These are phyloP conservation scores for Schwanniomyces yamadae DNA, from an alignment of 805 yeast genomes.

Conservation along the genomic window DNA sequence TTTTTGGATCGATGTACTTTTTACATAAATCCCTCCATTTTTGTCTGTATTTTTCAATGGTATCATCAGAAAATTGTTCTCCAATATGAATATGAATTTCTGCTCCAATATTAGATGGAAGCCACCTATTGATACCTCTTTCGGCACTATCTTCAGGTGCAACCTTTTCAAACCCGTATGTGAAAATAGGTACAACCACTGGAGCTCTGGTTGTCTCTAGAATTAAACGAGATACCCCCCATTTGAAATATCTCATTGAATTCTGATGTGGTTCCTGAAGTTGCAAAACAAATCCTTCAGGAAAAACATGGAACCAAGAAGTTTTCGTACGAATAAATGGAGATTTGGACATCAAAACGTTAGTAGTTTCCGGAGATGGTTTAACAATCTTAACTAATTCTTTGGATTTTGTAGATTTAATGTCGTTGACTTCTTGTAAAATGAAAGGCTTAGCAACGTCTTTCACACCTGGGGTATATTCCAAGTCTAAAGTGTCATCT, in stretches of 20 bases:
- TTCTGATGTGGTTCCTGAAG: constrained; percentile 72
- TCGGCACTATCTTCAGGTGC: constrained; percentile 74
- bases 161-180: constrained; percentile 82
- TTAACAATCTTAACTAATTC: constrained; percentile 20
- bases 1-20: constrained; percentile 48
- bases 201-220: constrained; percentile 84
- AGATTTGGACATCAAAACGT: constrained; percentile 31
- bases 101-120: constrained; percentile 66
- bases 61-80: constrained; percentile 58
- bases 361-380: constrained; percentile 31
- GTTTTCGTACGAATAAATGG: constrained; percentile 66
- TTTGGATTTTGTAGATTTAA: constrained; percentile 6
- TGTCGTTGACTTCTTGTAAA: constrained; percentile 39
- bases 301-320: constrained; percentile 92
- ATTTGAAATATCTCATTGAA: constrained; percentile 91
- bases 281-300: constrained; percentile 93
- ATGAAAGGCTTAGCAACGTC: constrained; percentile 29
- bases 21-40: constrained; percentile 68
- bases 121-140: constrained; percentile 51
- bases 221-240: constrained; percentile 89
- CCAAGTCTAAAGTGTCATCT: constrained; percentile 60
- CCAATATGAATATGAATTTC: constrained; percentile 73
- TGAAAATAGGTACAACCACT: constrained; percentile 80
- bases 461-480: constrained; percentile 33
- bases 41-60: constrained; percentile 58